These are phyloP conservation scores for Cunninghamia lanceolata DNA, from an alignment of 75 land plant species.

Conservation along the genomic window DNA sequence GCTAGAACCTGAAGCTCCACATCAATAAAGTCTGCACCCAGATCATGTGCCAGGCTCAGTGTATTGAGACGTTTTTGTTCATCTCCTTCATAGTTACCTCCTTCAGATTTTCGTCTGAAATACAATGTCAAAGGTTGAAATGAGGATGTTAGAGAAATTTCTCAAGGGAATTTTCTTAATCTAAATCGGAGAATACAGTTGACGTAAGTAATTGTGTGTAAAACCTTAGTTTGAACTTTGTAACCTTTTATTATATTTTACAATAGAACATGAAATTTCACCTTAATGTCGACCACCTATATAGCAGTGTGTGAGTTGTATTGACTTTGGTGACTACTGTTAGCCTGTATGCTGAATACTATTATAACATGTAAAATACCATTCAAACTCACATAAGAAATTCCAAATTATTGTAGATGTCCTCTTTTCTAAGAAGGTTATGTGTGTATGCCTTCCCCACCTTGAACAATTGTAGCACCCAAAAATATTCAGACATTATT, in stretches of 20 bases:
- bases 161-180: not conserved
- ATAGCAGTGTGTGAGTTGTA: not conserved
- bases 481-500: no score
- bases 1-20: constrained; percentile 74
- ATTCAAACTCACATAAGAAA: not conserved
- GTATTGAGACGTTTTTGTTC: constrained; percentile 50
- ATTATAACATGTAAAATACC: not conserved
- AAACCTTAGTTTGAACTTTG: not conserved
- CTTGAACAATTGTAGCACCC: not conserved
- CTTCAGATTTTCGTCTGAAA: constrained; percentile 82
- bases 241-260: not conserved
- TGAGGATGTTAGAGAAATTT: not conserved
- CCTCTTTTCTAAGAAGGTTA: not conserved
- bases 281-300: not conserved
- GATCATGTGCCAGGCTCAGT: constrained; percentile 61
- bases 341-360: not conserved
- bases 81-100: constrained; percentile 79
- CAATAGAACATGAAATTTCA: not conserved
- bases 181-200: not conserved
- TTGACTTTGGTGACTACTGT: not conserved
- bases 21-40: constrained; percentile 85
- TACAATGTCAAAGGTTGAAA: constrained; percentile 2
- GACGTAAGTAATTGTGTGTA: not conserved
- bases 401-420: no score
- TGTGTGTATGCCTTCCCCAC: not conserved